Percentiles rank a stretch among this genome's conserved stretches.
Conservation (phyloP, 306 rosid genomes). For the Trifolium subterraneum region DNA sequence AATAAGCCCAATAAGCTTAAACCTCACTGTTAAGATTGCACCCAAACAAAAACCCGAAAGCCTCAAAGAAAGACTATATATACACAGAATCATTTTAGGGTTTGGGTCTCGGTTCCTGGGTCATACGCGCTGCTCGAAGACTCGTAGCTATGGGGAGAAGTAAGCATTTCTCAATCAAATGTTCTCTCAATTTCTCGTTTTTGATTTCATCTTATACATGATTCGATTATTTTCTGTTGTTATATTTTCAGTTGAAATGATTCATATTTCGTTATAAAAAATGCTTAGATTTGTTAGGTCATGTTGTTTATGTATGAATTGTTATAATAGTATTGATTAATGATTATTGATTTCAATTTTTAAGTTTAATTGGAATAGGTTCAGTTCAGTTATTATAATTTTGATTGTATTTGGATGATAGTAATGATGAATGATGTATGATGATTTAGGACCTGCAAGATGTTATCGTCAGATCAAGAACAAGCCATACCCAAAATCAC, state of each 20-base stretch:
- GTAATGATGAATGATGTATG: slow-evolving; percentile 11
- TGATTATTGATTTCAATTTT: not conserved
- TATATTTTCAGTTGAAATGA: too few relatives aligned
- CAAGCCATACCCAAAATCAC: slow-evolving; percentile 88
- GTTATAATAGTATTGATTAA: not conserved
- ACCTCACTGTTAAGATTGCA: not conserved
- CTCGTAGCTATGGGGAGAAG: not conserved
- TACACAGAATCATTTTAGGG: not conserved
- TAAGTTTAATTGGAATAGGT: not conserved
- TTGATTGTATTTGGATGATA: not conserved
- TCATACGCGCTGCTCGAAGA: not conserved
- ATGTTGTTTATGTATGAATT: too few relatives aligned
- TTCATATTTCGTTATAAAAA: too few relatives aligned
- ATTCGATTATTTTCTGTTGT: not conserved
- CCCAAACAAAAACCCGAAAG: not conserved
- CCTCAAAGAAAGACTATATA: not conserved
- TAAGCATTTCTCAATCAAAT: not conserved
- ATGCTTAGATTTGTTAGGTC: too few relatives aligned
- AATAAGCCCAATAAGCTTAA: not conserved
- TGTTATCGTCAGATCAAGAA: slow-evolving; percentile 85
- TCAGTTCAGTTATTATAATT: not conserved
- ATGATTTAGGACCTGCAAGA: slow-evolving; percentile 74
- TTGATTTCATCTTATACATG: not conserved
- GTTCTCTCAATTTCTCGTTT: not conserved
- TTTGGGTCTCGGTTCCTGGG: not conserved